These are phyloP conservation scores for Botrytis elliptica DNA, from an alignment of 2,329 filamentous ascomycete genomes.

Conservation along the genomic window DNA sequence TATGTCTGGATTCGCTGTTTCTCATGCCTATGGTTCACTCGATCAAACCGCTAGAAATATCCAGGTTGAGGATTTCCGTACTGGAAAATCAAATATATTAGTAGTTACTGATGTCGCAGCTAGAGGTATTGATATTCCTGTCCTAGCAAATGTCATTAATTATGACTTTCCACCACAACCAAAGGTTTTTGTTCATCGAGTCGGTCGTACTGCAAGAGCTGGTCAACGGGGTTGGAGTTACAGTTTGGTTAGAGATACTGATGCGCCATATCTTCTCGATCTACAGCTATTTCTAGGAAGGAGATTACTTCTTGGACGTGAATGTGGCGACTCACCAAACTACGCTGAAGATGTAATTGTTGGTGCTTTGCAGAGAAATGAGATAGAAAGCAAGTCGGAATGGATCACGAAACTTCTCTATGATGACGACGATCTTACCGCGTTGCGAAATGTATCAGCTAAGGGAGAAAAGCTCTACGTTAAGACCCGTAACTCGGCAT, in stretches of 20 bases:
- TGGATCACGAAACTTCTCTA: slow-evolving; percentile 77
- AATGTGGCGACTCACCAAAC: slow-evolving; percentile 57
- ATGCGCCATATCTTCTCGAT: slow-evolving; percentile 89
- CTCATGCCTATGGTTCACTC: slow-evolving; percentile 90
- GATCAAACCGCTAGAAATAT: slow-evolving; percentile 92
- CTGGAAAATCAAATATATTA: slow-evolving; percentile 80
- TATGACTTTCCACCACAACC: slow-evolving; percentile 97
- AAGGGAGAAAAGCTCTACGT: slow-evolving; percentile 95
- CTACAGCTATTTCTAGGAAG: slow-evolving; percentile 92
- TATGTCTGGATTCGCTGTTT: slow-evolving; percentile 80
- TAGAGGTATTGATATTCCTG: slow-evolving; percentile 94
- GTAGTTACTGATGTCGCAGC: slow-evolving; percentile 97
- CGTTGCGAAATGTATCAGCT: slow-evolving; percentile 68
- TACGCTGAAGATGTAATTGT: slow-evolving; percentile 83
- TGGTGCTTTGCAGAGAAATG: slow-evolving; percentile 70
- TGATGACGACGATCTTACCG: slow-evolving; percentile 71
- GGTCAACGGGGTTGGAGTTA: slow-evolving; percentile 93
- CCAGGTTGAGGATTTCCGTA: slow-evolving; percentile 86
- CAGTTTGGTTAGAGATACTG: slow-evolving; percentile 82
- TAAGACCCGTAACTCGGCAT: slow-evolving; percentile 85
- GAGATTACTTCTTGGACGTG: slow-evolving; percentile 72
- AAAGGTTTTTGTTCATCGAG: slow-evolving; percentile 94
- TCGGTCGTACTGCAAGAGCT: slow-evolving; percentile 92
- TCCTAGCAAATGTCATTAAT: slow-evolving; percentile 96
- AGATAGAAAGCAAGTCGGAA: slow-evolving; percentile 74